phyloP scores from a whole-genome alignment of 1,284 basidiomycete genomes.

The Heterobasidion occidentale region DNA sequence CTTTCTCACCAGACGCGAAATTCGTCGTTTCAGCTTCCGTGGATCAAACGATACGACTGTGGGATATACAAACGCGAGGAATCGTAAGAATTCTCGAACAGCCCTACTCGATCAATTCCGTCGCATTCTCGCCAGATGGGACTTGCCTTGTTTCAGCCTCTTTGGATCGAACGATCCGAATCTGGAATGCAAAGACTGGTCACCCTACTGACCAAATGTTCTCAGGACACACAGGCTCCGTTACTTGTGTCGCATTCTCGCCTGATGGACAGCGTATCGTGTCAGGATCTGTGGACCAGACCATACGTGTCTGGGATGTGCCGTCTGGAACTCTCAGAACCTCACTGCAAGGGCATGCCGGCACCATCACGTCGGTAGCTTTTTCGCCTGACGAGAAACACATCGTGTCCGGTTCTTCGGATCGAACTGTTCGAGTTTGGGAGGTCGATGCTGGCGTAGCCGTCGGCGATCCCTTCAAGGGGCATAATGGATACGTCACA shows the following conservation, averaged over 20 bases:
- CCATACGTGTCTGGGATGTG: conserved; percentile 6
- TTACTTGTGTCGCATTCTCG: conserved; percentile 3
- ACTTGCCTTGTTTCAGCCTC: conserved; percentile 4
- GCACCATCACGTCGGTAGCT: neutral
- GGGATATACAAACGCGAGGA: no score
- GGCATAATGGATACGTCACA: conserved; percentile 5
- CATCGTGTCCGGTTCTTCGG: neutral
- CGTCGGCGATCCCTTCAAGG: conserved; percentile 2
- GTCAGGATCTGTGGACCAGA: conserved; percentile 5
- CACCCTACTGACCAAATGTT: neutral
- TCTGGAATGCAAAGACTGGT: conserved; percentile 5
- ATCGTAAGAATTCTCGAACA: neutral
- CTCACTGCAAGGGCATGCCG: neutral
- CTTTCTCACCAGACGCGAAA: no score
- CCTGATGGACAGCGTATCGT: conserved; percentile 6
- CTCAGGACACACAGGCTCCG: conserved; percentile 1
- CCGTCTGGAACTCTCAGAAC: neutral
- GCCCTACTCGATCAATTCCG: neutral
- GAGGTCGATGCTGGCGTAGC: neutral
- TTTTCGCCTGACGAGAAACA: neutral
- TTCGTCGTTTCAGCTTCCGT: no score
- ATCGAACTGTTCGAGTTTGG: neutral
- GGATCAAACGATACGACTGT: no score
- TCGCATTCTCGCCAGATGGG: neutral
- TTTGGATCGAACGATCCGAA: conserved; percentile 1